These are phyloP conservation scores for Phytophthora fragariaefolia DNA, from an alignment of 352 stramenopile genomes.

Conservation along the genomic window DNA sequence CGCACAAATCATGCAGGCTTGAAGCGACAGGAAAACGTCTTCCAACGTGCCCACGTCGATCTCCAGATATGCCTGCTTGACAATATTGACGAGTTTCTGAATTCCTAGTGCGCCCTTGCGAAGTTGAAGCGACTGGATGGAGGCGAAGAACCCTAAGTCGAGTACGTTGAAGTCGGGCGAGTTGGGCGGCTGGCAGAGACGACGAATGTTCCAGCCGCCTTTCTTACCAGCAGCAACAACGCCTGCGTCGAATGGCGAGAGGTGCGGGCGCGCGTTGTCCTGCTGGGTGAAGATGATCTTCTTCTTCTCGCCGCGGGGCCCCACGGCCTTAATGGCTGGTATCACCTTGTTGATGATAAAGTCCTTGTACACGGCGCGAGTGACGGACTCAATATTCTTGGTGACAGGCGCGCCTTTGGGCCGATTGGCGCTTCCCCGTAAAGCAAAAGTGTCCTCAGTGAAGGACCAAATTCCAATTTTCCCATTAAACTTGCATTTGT, in stretches of 20 bases:
- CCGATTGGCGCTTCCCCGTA: too few species aligned
- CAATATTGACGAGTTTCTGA: neutral
- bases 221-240: slow-evolving; percentile 12
- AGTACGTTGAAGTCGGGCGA: slow-evolving; percentile 37
- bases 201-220: slow-evolving; percentile 31
- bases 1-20: neutral
- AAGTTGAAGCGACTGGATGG: slow-evolving; percentile 30
- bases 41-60: neutral
- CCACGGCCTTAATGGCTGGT: slow-evolving; percentile 31
- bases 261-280: slow-evolving; percentile 36
- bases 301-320: slow-evolving; percentile 6
- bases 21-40: neutral
- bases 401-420: too few species aligned
- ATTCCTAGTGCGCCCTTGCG: neutral
- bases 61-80: neutral
- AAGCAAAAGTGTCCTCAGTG: too few species aligned
- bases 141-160: too few species aligned
- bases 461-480: too few species aligned
- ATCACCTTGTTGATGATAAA: slow-evolving; percentile 32
- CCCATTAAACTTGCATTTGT: too few species aligned
- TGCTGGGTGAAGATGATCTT: slow-evolving; percentile 34
- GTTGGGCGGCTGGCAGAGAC: slow-evolving; percentile 30
- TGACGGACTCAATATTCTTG: too few species aligned
- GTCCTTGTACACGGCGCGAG: slow-evolving; percentile 32
- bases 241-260: slow-evolving; percentile 22